Evolutionary conservation across 352 stramenopile species (phyloP).

Genomic region (Pythium grandisporangium): DNA sequence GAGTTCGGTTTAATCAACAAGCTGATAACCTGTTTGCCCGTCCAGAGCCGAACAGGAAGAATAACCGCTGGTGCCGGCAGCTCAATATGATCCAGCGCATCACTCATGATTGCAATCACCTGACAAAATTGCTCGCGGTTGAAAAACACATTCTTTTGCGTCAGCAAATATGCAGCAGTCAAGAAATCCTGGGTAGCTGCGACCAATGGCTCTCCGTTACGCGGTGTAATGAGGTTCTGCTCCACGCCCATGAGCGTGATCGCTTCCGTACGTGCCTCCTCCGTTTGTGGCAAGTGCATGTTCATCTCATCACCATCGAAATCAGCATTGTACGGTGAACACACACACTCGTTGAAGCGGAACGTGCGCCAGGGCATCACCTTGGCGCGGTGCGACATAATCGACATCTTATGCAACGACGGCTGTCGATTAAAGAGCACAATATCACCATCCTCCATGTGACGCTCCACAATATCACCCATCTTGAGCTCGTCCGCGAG

Average conservation of each 20-base stretch:
- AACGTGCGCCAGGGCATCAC: conserved; percentile 98
- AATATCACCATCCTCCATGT: conserved; percentile 99
- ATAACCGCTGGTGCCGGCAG: conserved; percentile 68
- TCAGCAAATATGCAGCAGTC: conserved; percentile 97
- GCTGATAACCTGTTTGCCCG: conserved; percentile 96
- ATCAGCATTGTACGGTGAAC: conserved; percentile 98
- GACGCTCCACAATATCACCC: conserved; percentile 98
- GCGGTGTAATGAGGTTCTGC: conserved; percentile 96
- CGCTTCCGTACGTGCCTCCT: conserved; percentile 97
- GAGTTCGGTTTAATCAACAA: conserved; percentile 86
- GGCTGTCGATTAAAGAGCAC: conserved; percentile 99
- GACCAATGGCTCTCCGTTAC: conserved; percentile 97
- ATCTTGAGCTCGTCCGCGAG: conserved; percentile 93
- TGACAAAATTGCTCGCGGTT: conserved; percentile 95
- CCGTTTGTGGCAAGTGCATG: conserved; percentile 98
- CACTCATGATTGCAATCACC: conserved; percentile 92
- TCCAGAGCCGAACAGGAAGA: conserved; percentile 90
- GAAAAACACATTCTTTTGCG: conserved; percentile 98
- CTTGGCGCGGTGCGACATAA: conserved; percentile 93
- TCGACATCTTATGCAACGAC: conserved; percentile 99
- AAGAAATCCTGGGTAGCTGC: conserved; percentile 99
- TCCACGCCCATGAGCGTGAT: conserved; percentile 97
- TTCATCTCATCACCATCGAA: conserved; percentile 99
- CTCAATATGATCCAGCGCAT: conserved; percentile 94
- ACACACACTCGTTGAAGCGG: conserved; percentile 99